Conservation (phyloP, 2,329 filamentous ascomycete genomes). For the Grosmannia penicillata region DNA sequence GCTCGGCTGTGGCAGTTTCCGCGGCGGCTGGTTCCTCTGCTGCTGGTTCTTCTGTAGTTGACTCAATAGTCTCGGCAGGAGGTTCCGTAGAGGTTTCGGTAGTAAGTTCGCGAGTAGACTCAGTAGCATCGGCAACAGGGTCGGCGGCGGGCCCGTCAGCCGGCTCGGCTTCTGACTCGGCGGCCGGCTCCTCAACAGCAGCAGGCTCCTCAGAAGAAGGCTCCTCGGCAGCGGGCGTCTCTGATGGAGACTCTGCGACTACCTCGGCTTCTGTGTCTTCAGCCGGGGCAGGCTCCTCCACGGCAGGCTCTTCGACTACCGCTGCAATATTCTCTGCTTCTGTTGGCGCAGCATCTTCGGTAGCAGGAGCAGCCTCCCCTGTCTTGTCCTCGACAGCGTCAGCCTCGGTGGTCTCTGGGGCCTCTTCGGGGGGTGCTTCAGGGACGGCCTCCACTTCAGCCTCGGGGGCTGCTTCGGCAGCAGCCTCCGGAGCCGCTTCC, state of each 20-base stretch:
- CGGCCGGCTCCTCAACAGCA: neutral
- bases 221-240: too few relatives aligned
- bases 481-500: neutral
- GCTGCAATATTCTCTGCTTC: too few relatives aligned
- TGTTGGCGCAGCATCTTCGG: too few relatives aligned
- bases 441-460: constrained; percentile 1
- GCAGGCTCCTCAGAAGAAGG: neutral
- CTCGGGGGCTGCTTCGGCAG: constrained; percentile 2
- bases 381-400: too few relatives aligned
- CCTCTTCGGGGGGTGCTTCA: constrained; percentile 2
- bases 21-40: neutral
- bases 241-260: too few relatives aligned
- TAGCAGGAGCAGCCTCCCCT: too few relatives aligned
- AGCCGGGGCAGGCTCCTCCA: constrained; percentile 1
- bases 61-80: neutral
- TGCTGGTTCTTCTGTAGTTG: neutral
- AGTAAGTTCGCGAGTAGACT: neutral
- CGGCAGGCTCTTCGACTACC: neutral
- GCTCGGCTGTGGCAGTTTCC: neutral
- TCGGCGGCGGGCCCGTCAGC: neutral
- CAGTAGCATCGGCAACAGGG: neutral
- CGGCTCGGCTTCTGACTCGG: neutral
- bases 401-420: too few relatives aligned
- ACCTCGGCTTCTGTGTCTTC: neutral
- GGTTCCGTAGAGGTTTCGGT: neutral